These are phyloP conservation scores for Penicillium crystallinum DNA, from an alignment of 495 filamentous ascomycete species.

Conservation along the genomic window DNA sequence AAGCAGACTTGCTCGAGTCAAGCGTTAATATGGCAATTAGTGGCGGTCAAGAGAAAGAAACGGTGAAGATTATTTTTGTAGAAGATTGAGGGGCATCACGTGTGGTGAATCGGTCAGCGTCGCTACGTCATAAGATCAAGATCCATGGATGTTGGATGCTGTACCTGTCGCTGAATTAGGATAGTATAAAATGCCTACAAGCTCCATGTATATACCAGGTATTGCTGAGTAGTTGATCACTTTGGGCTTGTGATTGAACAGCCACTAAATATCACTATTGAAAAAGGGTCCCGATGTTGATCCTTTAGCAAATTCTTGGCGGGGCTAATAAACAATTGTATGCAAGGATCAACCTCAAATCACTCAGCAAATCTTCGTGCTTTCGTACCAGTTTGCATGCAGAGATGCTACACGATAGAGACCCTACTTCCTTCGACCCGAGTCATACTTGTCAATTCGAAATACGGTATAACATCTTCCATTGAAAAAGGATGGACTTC, in stretches of 20 bases:
- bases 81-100: not conserved
- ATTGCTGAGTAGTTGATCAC: not conserved
- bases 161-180: not conserved
- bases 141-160: not conserved
- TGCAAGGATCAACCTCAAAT: not conserved
- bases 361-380: not conserved
- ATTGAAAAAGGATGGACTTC: too few species aligned
- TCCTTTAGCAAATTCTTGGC: not conserved
- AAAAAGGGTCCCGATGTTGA: not conserved
- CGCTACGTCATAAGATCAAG: slow-evolving; percentile 2
- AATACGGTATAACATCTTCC: too few species aligned
- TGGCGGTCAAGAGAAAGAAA: not conserved
- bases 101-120: not conserved
- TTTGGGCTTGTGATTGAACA: too few species aligned
- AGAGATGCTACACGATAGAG: too few species aligned
- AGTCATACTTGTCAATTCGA: too few species aligned
- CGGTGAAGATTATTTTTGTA: not conserved
- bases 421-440: too few species aligned
- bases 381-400: not conserved
- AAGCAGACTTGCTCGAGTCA: not conserved
- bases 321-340: not conserved
- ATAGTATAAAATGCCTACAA: not conserved
- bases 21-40: not conserved
- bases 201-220: not conserved
- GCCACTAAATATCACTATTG: too few species aligned